Evolutionary conservation across 345 rosid genomes (phyloP), one percentile per base, ranked within the genome.

Genomic region (Citrus trifoliata): DNA sequence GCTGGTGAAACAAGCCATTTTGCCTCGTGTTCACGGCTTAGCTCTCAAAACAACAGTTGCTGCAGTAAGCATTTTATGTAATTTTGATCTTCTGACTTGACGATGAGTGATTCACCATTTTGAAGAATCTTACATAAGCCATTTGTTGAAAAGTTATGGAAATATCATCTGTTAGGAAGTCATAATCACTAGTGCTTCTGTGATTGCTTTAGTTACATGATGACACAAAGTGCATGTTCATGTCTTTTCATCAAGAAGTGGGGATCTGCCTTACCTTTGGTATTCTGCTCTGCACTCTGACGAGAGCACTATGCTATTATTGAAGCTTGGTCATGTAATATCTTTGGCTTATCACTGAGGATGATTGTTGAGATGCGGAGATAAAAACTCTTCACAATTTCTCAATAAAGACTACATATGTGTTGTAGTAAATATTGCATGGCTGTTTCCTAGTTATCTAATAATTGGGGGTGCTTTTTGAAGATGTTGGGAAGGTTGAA

Each of bases 21-120:
- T 96, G 91, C 99, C 98, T 73, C 98, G 95, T 46, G 94, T 94
- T 77, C 99, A 96, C 86, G 94, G 95, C 64, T 76, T 96, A 79
- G 99, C 99, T 73, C 98, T 96, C 64, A 96, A 90, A 87, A 96
- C 99, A 24, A 96, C 99, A 37, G 89, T 96, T 74, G 99, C 98
- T 86, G 99, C 92, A 90, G 99, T 96, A 90, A 62, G 95, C 82
- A 58, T 21, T 64, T 75, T 75, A 21, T 37, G 38, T 35, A 59
- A 37, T 4, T 16, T 18, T 13, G 18, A 42, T 46, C 73, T 69
- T 13, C 33, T 42, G n/a, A 38, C 13, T 46, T 69, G 7, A 24
- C 14, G 6, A 42, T 16, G 67, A 60, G 9, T 38, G 55, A 10
- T 62, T 74, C 21, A 4, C 38, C 27, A 27, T 60, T 25, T 40